Percentiles rank a stretch among this genome's conserved stretches.
These are phyloP conservation scores for Maudiozyma humilis DNA, from an alignment of 1,139 yeast genomes.

Conservation along the genomic window DNA sequence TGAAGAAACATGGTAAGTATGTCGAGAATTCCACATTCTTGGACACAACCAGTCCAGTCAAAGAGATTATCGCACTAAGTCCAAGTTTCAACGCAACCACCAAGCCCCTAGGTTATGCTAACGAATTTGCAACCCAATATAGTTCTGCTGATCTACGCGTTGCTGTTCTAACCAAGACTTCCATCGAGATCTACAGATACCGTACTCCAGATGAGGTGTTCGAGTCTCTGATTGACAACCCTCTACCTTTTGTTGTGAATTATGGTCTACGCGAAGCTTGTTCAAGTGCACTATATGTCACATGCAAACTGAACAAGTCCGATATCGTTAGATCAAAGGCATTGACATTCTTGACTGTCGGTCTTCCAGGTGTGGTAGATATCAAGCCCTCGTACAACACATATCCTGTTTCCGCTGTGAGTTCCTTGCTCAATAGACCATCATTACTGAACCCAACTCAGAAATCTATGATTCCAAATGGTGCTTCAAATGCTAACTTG, in stretches of 20 bases:
- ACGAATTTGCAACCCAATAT: conserved; percentile 80
- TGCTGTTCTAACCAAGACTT: conserved; percentile 74
- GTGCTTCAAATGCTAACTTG: conserved; percentile 13
- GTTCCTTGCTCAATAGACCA: conserved; percentile 24
- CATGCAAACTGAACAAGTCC: conserved; percentile 62
- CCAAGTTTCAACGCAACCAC: conserved; percentile 64
- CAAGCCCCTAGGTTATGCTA: conserved; percentile 72
- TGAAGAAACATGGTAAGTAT: conserved; percentile 61
- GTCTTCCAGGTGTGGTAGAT: conserved; percentile 34
- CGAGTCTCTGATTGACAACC: conserved; percentile 54
- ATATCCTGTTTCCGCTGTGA: conserved; percentile 25
- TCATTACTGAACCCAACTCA: conserved; percentile 21
- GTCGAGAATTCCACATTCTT: conserved; percentile 78
- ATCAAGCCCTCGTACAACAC: conserved; percentile 32
- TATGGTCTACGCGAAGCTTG: conserved; percentile 75
- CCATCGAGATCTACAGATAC: conserved; percentile 67
- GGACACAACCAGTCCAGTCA: conserved; percentile 56
- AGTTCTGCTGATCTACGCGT: conserved; percentile 53
- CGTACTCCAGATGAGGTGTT: conserved; percentile 74
- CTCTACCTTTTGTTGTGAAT: conserved; percentile 42
- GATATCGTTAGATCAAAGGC: conserved; percentile 40
- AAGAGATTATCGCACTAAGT: conserved; percentile 63
- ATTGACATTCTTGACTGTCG: conserved; percentile 34
- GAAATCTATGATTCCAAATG: conserved; percentile 1
- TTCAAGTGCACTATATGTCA: conserved; percentile 73